Evolutionary conservation across 768 basidiomycete genomes (phyloP).

Genomic region (Galerina marginata): DNA sequence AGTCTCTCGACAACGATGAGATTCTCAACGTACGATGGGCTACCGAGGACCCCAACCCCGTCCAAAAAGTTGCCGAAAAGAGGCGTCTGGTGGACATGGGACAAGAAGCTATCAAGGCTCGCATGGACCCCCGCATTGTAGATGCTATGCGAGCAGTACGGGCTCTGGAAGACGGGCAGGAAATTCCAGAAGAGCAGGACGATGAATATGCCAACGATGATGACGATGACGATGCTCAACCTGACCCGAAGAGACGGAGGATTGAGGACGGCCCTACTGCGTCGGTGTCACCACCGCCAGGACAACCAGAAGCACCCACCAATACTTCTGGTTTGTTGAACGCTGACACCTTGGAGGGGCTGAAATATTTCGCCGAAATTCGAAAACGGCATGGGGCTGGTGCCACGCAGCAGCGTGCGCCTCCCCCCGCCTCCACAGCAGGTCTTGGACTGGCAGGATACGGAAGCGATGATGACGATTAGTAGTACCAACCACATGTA

Average conservation of each 20-base stretch:
- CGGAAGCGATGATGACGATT: conserved; percentile 73
- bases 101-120: conserved; percentile 81
- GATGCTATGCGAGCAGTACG: conserved; percentile 87
- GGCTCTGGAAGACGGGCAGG: conserved; percentile 86
- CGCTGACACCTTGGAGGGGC: conserved; percentile 84
- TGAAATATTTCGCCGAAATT: conserved; percentile 92
- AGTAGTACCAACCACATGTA: conserved; percentile 6
- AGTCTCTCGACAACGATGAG: conserved; percentile 96
- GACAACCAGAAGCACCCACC: conserved; percentile 34
- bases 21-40: conserved; percentile 99
- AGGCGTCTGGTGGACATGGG: conserved; percentile 83
- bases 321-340: conserved; percentile 69
- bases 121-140: conserved; percentile 86
- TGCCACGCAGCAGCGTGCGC: conserved; percentile 32
- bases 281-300: conserved; percentile 20
- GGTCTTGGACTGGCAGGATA: conserved; percentile 75
- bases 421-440: conserved; percentile 38
- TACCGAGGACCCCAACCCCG: conserved; percentile 97
- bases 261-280: conserved; percentile 30
- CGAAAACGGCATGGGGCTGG: conserved; percentile 63
- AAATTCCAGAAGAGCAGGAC: conserved; percentile 45
- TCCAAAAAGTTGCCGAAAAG: conserved; percentile 85
- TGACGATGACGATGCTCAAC: conserved; percentile 35
- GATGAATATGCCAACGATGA: conserved; percentile 37
- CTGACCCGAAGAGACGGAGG: conserved; percentile 40